A percentile compares a stretch with the other conserved stretches of the same genome.
Evolutionary conservation across 106 monocot species (phyloP).

Genomic region (Ottelia alismoides): DNA sequence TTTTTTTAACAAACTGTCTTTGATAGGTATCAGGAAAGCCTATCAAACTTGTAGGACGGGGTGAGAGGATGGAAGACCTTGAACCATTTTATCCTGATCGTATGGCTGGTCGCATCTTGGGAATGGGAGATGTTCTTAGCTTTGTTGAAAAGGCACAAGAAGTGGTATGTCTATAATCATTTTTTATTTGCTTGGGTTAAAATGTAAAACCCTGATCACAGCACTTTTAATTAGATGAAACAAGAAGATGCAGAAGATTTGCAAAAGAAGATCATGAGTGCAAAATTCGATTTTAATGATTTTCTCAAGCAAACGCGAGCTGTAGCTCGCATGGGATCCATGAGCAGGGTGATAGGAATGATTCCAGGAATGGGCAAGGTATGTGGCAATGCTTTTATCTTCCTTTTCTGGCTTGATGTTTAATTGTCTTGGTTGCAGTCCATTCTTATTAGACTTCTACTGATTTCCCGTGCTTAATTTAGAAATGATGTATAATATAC

Average conservation of each 20-base stretch:
- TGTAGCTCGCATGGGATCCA: constrained; percentile 93
- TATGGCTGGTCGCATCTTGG: constrained; percentile 89
- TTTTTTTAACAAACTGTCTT: too few species aligned
- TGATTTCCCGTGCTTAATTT: background rate
- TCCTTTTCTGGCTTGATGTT: background rate
- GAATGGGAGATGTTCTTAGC: constrained; percentile 97
- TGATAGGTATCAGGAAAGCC: constrained; percentile 90
- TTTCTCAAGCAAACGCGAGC: constrained; percentile 92
- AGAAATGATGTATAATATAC: too few species aligned
- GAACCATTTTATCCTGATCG: constrained; percentile 97
- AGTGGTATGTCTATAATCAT: constrained; percentile 49
- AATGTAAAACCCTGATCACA: too few species aligned
- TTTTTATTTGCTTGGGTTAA: constrained; percentile 4
- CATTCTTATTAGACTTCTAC: background rate
- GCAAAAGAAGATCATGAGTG: constrained; percentile 96
- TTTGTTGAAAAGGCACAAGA: constrained; percentile 98
- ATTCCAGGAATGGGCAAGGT: constrained; percentile 98
- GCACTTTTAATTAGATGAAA: constrained; percentile 62
- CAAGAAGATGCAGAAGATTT: constrained; percentile 96
- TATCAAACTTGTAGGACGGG: constrained; percentile 92
- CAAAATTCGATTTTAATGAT: constrained; percentile 95
- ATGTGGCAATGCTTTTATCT: background rate
- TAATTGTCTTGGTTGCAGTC: too few species aligned
- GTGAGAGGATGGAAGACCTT: constrained; percentile 89
- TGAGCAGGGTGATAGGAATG: constrained; percentile 93